Conservation (phyloP, 2,329 filamentous ascomycete genomes). For the Bretziella fagacearum region DNA sequence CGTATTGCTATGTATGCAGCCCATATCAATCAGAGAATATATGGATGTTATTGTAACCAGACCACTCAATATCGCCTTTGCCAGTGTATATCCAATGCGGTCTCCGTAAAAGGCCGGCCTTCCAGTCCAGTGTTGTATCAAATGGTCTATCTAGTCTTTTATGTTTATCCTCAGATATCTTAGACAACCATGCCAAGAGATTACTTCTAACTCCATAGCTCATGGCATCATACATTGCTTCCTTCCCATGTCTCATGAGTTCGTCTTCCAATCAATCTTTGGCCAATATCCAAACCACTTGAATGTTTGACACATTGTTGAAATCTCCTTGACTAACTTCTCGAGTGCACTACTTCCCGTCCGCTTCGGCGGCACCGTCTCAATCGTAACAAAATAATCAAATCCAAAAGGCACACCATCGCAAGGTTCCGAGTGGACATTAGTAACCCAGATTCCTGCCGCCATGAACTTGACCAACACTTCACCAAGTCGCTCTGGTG, state of each 20-base stretch:
- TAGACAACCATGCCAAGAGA: no score
- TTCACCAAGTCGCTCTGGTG: conserved; percentile 5
- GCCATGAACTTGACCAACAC: conserved; percentile 5
- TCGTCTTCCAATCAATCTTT: conserved; percentile 11
- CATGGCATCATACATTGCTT: neutral
- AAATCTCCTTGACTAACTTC: conserved; percentile 42
- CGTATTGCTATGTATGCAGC: neutral
- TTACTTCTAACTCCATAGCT: neutral
- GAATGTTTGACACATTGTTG: conserved; percentile 40
- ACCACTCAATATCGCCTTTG: no score
- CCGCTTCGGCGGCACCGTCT: conserved; percentile 8
- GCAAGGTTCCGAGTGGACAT: conserved; percentile 11
- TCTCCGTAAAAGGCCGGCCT: no score
- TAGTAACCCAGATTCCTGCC: conserved; percentile 5
- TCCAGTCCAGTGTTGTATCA: no score
- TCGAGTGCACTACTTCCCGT: conserved; percentile 28
- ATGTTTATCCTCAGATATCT: no score
- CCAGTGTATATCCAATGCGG: no score
- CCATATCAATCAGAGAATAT: no score
- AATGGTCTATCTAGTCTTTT: no score
- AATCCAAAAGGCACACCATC: conserved; percentile 12
- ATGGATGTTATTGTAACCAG: no score
- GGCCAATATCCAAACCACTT: conserved; percentile 55
- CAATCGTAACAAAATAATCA: conserved; percentile 12
- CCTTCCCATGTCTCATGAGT: neutral